Evolutionary conservation across 2,329 filamentous ascomycete genomes (phyloP), one percentile per base, ranked within the genome.

Genomic region (Fonsecaea pugnacius): DNA sequence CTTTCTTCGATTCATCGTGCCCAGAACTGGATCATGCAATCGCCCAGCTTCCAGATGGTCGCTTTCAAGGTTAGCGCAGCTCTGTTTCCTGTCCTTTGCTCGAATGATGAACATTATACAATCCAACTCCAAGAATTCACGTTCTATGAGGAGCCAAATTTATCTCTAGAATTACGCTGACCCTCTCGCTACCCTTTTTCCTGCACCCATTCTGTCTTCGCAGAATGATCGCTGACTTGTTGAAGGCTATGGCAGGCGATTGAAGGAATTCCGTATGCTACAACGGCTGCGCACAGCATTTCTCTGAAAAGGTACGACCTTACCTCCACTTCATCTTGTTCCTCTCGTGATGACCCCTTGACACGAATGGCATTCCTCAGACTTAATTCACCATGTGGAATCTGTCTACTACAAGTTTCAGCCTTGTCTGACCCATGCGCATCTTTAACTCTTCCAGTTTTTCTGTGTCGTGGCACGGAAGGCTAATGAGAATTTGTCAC

Each of bases 311-410:
- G 82, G 82, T 84, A 78, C 65, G 71, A 27, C 74, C 12, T 18
- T 62, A 33, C 24, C 60, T 57, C 50, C 62, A 56, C 36, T 48
- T n/a, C 58, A 38, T 55, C 62, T 67, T 64, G 65, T 79, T 79
- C 75, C 75, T 27, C 24, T 27, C 18, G 78, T 87, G 85, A 87
- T 87, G 85, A 87, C 82, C 76, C 77, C 77, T 80, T 77, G 85
- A 87, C 85, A 85, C 76, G 83, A 83, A 85, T 84, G 85, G 85
- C 85, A 87, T 87, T 87, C 85, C 85, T 87, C 85, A 83, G 84
- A 80, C 85, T 82, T 84, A 87, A 87, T 78, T 79, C 77, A 80
- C 76, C 77, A 82, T 87, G 85, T 87, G 82, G 85, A 87, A 84
- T 82, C 80, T 84, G 84, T 86, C 81, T 77, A 72, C 75, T 76